Evolutionary conservation across 2,329 filamentous ascomycete genomes (phyloP).

Genomic region (Alternaria postmessia): DNA sequence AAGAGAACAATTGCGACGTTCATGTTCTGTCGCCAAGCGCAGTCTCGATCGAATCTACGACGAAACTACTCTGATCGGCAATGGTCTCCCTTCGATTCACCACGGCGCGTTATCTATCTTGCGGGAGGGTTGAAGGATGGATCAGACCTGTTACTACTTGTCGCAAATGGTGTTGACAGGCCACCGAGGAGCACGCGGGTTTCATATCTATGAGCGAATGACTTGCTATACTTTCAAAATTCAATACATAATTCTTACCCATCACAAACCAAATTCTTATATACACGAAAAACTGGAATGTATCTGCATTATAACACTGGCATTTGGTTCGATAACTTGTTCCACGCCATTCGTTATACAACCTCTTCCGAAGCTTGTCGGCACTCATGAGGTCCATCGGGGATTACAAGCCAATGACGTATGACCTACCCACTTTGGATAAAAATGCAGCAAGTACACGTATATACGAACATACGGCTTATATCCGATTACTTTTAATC

Average conservation of each 20-base stretch:
- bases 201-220: not conserved
- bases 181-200: not conserved
- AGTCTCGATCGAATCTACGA: conserved; percentile 2
- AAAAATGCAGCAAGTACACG: not conserved
- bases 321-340: not conserved
- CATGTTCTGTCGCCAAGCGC: not conserved
- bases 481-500: not conserved
- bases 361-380: conserved; percentile 14
- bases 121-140: not conserved
- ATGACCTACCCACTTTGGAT: not conserved
- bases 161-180: not conserved
- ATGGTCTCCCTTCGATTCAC: not conserved
- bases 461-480: not conserved
- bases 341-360: not conserved
- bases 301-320: not conserved
- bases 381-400: conserved; percentile 13
- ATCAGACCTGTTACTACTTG: not conserved
- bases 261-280: not conserved
- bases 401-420: conserved; percentile 6
- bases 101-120: not conserved
- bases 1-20: conserved; percentile 2
- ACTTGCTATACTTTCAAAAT: conserved; percentile 13
- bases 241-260: conserved; percentile 15
- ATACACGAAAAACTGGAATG: not conserved
- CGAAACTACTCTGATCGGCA: not conserved